Evolutionary conservation across 2,329 filamentous ascomycete species (phyloP).

Genomic region (Fusarium buharicum): DNA sequence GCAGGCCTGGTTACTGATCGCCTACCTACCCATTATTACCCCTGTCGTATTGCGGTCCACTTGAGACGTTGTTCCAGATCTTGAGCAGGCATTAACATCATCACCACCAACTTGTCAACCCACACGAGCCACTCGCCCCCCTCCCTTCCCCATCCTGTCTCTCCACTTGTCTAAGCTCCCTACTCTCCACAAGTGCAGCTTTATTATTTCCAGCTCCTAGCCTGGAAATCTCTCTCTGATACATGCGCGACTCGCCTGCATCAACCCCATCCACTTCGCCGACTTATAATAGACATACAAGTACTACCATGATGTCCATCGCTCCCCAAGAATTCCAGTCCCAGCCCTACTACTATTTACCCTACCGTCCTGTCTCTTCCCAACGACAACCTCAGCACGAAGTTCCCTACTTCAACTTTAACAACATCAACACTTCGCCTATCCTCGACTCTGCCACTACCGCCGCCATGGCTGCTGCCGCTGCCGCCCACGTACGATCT

Average conservation of each 20-base stretch:
- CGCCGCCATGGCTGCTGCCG: conserved; percentile 36
- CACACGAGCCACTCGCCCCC: conserved; percentile 35
- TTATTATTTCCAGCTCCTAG: conserved; percentile 45
- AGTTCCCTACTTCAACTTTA: conserved; percentile 36
- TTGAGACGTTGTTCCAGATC: conserved; percentile 44
- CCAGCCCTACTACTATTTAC: conserved; percentile 42
- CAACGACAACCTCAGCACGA: conserved; percentile 39
- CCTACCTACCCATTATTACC: conserved; percentile 14
- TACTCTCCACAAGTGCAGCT: conserved; percentile 39
- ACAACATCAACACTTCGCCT: conserved; percentile 31
- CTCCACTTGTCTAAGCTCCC: conserved; percentile 41
- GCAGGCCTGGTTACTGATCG: neutral
- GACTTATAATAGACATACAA: conserved; percentile 47
- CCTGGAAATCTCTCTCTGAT: conserved; percentile 45
- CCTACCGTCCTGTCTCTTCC: conserved; percentile 28
- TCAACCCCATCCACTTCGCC: conserved; percentile 44
- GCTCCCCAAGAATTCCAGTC: conserved; percentile 43
- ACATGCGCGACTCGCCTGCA: conserved; percentile 47
- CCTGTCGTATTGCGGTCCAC: conserved; percentile 40
- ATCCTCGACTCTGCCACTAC: conserved; percentile 23
- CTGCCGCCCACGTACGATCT: conserved; percentile 32
- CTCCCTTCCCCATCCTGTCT: conserved; percentile 35
- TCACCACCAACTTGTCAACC: conserved; percentile 33
- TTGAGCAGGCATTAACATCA: conserved; percentile 40
- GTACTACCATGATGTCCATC: conserved; percentile 48